Conservation (phyloP, 805 yeast genomes). For the Candida berthetii region DNA sequence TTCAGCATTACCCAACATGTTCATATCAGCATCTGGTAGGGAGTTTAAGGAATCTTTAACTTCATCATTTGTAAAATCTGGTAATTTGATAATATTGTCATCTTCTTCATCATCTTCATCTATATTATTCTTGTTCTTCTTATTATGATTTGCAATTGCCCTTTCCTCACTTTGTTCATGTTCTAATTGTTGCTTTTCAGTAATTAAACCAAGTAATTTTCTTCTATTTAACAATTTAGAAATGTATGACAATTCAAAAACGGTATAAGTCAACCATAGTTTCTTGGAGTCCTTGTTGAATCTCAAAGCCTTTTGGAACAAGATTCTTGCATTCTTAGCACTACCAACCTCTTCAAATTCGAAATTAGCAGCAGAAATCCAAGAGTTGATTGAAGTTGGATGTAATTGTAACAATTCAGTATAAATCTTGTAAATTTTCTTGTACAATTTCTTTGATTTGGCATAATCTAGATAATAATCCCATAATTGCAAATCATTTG, state of each 20-base stretch:
- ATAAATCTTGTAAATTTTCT: slow-evolving; percentile 69
- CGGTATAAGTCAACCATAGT: slow-evolving; percentile 82
- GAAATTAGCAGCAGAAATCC: slow-evolving; percentile 93
- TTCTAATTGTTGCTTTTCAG: slow-evolving; percentile 62
- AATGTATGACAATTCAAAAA: slow-evolving; percentile 81
- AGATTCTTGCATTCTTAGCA: slow-evolving; percentile 80
- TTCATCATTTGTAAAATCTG: slow-evolving; percentile 43
- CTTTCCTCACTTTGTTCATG: slow-evolving; percentile 29
- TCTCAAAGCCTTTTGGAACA: slow-evolving; percentile 79
- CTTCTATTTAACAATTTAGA: slow-evolving; percentile 81
- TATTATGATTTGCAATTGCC: too few relatives aligned
- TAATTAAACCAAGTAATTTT: slow-evolving; percentile 69
- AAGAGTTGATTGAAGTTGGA: slow-evolving; percentile 84
- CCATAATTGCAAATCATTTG: slow-evolving; percentile 78
- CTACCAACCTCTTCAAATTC: slow-evolving; percentile 87
- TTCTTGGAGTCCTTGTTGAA: slow-evolving; percentile 69
- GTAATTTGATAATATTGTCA: slow-evolving; percentile 34
- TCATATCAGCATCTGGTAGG: slow-evolving; percentile 83
- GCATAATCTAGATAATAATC: slow-evolving; percentile 64
- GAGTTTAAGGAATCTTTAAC: slow-evolving; percentile 58
- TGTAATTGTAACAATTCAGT: slow-evolving; percentile 76
- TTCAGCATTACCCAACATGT: slow-evolving; percentile 80
- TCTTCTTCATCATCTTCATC: slow-evolving; percentile 24
- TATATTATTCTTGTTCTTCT: slow-evolving; percentile 17
- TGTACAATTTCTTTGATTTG: slow-evolving; percentile 60